Percentiles rank a stretch among this genome's conserved stretches.
Evolutionary conservation across 1,284 basidiomycete genomes (phyloP).

Genomic region (Tremellales sp.): DNA sequence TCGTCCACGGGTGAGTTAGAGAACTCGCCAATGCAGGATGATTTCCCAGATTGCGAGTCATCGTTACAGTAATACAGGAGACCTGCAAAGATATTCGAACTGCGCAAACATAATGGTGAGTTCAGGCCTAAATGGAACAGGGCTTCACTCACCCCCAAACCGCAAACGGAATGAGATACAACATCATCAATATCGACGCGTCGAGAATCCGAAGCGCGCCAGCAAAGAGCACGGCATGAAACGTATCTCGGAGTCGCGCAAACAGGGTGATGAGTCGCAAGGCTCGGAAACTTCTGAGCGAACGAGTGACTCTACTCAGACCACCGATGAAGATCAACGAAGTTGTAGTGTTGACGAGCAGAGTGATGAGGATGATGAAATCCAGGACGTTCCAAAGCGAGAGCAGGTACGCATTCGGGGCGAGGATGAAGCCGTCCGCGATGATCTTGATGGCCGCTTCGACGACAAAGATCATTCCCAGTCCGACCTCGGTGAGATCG

Average conservation of each 20-base stretch:
- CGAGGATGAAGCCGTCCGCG: constrained; percentile 88
- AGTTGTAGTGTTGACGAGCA: constrained; percentile 77
- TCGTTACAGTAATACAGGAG: constrained; percentile 86
- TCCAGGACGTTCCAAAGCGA: constrained; percentile 93
- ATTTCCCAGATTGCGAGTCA: constrained; percentile 55
- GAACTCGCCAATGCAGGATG: constrained; percentile 74
- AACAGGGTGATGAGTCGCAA: constrained; percentile 87
- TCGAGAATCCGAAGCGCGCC: constrained; percentile 83
- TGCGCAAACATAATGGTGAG: constrained; percentile 3
- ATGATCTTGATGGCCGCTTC: constrained; percentile 86
- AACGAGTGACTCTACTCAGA: constrained; percentile 74
- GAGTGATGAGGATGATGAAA: constrained; percentile 75
- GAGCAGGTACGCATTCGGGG: constrained; percentile 88
- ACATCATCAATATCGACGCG: constrained; percentile 83
- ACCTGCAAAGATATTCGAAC: constrained; percentile 84
- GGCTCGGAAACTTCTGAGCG: constrained; percentile 84
- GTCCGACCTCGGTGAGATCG: constrained; percentile 71
- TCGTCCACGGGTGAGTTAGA: constrained; percentile 52
- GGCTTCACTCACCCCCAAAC: constrained; percentile 68
- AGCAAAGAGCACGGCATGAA: constrained; percentile 85
- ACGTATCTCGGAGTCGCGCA: constrained; percentile 79
- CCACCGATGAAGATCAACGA: constrained; percentile 75
- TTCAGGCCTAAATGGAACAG: not conserved
- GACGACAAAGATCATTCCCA: constrained; percentile 70
- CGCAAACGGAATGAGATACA: constrained; percentile 96